Percentiles rank a stretch among this genome's conserved stretches.
Conservation (phyloP, 495 filamentous ascomycete genomes). For the Neurospora sp. region DNA sequence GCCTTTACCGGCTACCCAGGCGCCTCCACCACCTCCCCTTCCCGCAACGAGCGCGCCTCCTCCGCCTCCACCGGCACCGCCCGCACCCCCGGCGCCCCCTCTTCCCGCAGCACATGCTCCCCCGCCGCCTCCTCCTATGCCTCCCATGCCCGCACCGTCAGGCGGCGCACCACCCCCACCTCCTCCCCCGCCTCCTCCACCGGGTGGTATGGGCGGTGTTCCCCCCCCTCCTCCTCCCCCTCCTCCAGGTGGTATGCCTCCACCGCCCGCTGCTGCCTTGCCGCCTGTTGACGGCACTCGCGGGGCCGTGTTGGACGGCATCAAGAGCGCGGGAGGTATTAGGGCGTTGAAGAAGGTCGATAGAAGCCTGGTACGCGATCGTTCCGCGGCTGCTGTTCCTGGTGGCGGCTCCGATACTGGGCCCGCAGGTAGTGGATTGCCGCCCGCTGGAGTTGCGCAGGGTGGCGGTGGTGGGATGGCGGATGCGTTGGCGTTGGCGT, state of each 20-base stretch:
- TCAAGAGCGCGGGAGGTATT: conserved; percentile 66
- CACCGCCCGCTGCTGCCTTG: conserved; percentile 41
- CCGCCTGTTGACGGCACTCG: conserved; percentile 43
- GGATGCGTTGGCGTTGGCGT: conserved; percentile 66
- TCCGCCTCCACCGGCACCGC: conserved; percentile 29
- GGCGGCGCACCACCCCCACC: conserved; percentile 25
- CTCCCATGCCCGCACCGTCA: conserved; percentile 22
- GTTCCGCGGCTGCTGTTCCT: conserved; percentile 57
- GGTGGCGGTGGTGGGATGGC: conserved; percentile 55
- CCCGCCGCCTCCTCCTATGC: conserved; percentile 29
- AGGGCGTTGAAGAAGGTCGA: conserved; percentile 73
- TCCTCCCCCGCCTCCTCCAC: conserved; percentile 29
- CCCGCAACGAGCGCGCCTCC: conserved; percentile 21
- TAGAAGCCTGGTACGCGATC: conserved; percentile 64
- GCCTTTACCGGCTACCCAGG: conserved; percentile 24
- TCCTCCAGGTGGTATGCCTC: conserved; percentile 39
- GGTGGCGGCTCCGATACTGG: conserved; percentile 43
- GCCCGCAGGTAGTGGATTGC: conserved; percentile 46
- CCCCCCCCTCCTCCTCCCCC: conserved; percentile 45
- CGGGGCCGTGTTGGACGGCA: conserved; percentile 68
- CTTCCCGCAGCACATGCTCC: conserved; percentile 22
- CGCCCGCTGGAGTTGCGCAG: conserved; percentile 37
- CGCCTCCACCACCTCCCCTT: conserved; percentile 27
- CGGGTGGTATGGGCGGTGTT: conserved; percentile 20
- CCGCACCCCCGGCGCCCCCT: conserved; percentile 24